Evolutionary conservation across 2,329 filamentous ascomycete species (phyloP), one percentile per base, ranked within the genome.

Genomic region (Fusarium haematococcum): DNA sequence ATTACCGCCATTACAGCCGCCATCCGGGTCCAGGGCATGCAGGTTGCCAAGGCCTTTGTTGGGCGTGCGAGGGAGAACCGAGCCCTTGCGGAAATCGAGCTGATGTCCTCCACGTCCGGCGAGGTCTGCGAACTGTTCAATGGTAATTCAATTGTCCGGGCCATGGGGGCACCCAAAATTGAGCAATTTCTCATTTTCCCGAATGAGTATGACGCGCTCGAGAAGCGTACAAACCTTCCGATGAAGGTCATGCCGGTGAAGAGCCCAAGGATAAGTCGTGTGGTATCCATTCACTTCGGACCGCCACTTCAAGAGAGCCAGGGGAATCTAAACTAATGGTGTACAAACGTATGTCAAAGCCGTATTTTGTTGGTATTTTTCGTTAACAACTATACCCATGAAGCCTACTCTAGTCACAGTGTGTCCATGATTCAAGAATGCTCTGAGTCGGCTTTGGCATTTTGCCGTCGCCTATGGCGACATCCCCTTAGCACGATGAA

Each of bases 271-370:
- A 45, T 4, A 45, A 45, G 41, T 45, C 41, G 41, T 45, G 41
- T 3, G 41, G 41, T 0, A 45, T 45, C 20, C 41, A 25, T 14
- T 45, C 41, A 23, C 41, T 45, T 25, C 13, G 6, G 4, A 45
- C 41, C 0, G 41, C 41, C 0, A 23, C 20, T 25, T 45, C 20
- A 9, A 16, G 20, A n/a, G 7, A 9, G 20, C 20, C 13, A 2
- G 13, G 20, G 4, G 41, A 16, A 0, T 45, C 41, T 45, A 23
- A 23, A 23, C 13, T 23, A 20, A 45, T 45, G 41, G 41, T 23
- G 3, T 45, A 20, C 3, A 45, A 45, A 45, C 20, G 41, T 45
- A 23, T 23, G 41, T 45, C 6, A 45, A 45, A 23, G 6, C 13
- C 20, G 20, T 9, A 9, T 6, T 23, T 16, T 5, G 13, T 45